Base-by-base conservation (phyloP, 768 basidiomycete species). In the Trametes elegans region DNA sequence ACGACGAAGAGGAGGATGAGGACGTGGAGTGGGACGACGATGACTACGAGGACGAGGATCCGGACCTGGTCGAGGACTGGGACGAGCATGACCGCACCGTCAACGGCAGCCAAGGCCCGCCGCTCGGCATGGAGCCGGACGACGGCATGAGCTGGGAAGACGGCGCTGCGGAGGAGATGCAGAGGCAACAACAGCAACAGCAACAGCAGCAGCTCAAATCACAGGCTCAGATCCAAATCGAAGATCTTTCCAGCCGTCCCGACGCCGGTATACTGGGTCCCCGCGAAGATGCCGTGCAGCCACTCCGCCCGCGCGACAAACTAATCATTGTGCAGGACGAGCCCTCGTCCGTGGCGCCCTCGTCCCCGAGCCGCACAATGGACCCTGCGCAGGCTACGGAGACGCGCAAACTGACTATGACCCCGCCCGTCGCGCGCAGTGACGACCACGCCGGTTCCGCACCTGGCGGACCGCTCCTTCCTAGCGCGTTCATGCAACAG, bases 71-170 rank as follows among this genome's bases (percentile, higher is more conserved):
- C 3, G 75, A 79, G 31, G 81, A 83, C 18, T 79, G 83, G 62
- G 80, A 70, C n/a, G 74, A 76, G 44, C 73, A 74, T 40, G 71
- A 69, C 51, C 68, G 31, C 63, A 64, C 47, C 50, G 66, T 61
- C 24, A 48, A 60, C 1, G 55, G 68, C 57, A 50, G 11, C 53
- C 68, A 67, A 55, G 71, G 19, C 60, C 44, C 71, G 40, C 53
- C 59, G 5, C 41, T 45, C 6, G 54, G 36, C 18, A 81, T 86
- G 77, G 87, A 88, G 48, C 81, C 80, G 0, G 91, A 93, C 57
- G 93, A 94, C 63, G 88, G 85, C 2, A 90, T 95, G 82, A 79
- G 81, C 56, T 95, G 94, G 93, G 92, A 93, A 43, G 89, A 92
- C 49, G 70, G 76, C 32, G 79, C 76, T 10, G 84, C 81, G 2